phyloP scores from a whole-genome alignment of 2,329 filamentous ascomycete species.

The Hypoxylon sp. region DNA sequence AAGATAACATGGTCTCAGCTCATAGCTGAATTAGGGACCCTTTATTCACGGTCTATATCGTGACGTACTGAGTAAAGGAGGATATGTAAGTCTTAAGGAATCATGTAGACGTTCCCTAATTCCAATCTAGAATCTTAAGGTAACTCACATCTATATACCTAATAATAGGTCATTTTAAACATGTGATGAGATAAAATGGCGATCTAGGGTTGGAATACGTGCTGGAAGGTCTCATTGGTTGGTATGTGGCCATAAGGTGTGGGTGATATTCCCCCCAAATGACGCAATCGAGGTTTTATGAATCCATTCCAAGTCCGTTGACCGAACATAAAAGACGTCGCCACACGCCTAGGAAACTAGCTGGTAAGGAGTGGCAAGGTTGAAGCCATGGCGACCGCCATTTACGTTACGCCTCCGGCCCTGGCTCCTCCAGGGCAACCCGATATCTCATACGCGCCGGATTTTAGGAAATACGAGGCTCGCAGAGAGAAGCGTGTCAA shows the following conservation, averaged over 20 bases:
- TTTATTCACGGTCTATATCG: too few relatives aligned
- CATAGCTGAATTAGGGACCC: too few relatives aligned
- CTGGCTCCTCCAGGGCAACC: conserved; percentile 64
- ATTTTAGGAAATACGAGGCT: conserved; percentile 67
- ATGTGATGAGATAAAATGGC: neutral
- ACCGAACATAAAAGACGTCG: conserved; percentile 23
- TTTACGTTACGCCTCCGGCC: conserved; percentile 47
- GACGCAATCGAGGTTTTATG: conserved; percentile 27
- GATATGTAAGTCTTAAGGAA: too few relatives aligned
- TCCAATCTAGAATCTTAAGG: neutral
- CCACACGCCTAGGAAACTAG: neutral
- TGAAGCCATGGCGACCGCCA: conserved; percentile 39
- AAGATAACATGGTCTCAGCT: too few relatives aligned
- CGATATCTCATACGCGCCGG: conserved; percentile 71
- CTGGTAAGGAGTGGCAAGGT: neutral
- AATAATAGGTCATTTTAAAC: neutral
- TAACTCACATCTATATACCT: neutral
- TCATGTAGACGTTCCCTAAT: too few relatives aligned
- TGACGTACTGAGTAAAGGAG: too few relatives aligned
- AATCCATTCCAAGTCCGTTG: conserved; percentile 17
- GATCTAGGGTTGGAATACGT: neutral
- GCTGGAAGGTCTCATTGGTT: conserved; percentile 12
- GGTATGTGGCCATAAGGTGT: neutral
- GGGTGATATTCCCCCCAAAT: conserved; percentile 36
- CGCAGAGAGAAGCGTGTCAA: conserved; percentile 63